Conservation (phyloP, 2,329 filamentous ascomycete genomes). For the Colletotrichum liriopes region DNA sequence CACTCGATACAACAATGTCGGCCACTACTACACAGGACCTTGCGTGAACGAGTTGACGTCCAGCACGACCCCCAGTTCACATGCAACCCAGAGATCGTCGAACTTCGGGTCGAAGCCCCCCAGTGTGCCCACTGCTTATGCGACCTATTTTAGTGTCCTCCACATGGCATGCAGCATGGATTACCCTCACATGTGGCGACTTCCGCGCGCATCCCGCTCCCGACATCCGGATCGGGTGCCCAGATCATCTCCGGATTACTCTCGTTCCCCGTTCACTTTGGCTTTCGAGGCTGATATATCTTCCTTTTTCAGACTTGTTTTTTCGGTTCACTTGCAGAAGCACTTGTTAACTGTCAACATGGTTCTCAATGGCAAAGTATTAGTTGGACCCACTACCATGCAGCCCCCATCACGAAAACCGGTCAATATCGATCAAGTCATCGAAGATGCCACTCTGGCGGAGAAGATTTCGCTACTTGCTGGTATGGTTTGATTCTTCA, state of each 20-base stretch:
- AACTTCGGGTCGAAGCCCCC: neutral
- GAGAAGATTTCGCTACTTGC: conserved; percentile 70
- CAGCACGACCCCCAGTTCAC: neutral
- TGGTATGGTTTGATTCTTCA: conserved; percentile 51
- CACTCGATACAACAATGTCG: too few relatives aligned
- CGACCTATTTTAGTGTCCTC: conserved; percentile 4
- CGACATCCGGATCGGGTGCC: conserved; percentile 25
- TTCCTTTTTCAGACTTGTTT: neutral
- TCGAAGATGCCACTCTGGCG: conserved; percentile 66
- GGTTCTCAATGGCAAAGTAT: neutral
- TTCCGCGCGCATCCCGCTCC: conserved; percentile 17
- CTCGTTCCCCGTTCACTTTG: neutral
- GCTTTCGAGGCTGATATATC: neutral
- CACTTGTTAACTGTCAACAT: neutral
- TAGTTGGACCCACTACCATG: neutral
- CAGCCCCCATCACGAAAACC: conserved; percentile 2
- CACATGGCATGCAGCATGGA: conserved; percentile 8
- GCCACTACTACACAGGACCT: too few relatives aligned
- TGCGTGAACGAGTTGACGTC: neutral
- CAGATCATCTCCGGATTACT: too few relatives aligned
- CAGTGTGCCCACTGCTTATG: neutral
- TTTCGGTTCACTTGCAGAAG: neutral
- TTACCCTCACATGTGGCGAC: conserved; percentile 4
- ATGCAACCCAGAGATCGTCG: neutral
- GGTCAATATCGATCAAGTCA: conserved; percentile 66